These are phyloP conservation scores for Paramyrothecium roridum DNA, from an alignment of 2,329 filamentous ascomycete species.

Conservation along the genomic window DNA sequence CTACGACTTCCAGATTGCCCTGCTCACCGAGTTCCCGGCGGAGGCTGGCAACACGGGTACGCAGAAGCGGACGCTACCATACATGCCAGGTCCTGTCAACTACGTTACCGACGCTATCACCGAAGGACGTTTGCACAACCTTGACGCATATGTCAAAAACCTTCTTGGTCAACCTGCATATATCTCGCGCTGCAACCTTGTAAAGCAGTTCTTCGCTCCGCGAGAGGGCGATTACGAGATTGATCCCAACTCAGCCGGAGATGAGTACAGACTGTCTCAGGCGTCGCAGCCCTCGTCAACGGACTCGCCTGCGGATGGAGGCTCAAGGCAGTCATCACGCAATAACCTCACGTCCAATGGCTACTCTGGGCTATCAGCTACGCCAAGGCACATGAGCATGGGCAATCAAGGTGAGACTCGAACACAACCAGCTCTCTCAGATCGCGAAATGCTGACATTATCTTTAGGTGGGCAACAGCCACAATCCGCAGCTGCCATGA, in stretches of 20 bases:
- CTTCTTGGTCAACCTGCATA: slow-evolving; percentile 78
- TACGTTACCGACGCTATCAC: slow-evolving; percentile 98
- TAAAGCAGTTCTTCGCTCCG: slow-evolving; percentile 87
- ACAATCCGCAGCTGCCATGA: slow-evolving; percentile 60
- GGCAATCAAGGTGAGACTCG: slow-evolving; percentile 15
- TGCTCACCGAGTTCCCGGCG: slow-evolving; percentile 86
- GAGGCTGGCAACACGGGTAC: slow-evolving; percentile 85
- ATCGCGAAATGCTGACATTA: slow-evolving; percentile 21
- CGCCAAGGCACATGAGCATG: slow-evolving; percentile 40
- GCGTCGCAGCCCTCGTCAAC: slow-evolving; percentile 65
- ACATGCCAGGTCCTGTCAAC: slow-evolving; percentile 97
- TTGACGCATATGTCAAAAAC: slow-evolving; percentile 95
- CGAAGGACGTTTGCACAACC: slow-evolving; percentile 84
- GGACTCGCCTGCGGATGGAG: slow-evolving; percentile 56
- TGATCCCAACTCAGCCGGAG: slow-evolving; percentile 68
- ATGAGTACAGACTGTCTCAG: slow-evolving; percentile 74
- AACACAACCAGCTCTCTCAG: slow-evolving; percentile 44
- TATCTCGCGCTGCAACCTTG: slow-evolving; percentile 79
- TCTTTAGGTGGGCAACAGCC: slow-evolving; percentile 12
- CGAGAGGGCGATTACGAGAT: slow-evolving; percentile 92
- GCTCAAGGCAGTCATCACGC: slow-evolving; percentile 63
- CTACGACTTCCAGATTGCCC: slow-evolving; percentile 95
- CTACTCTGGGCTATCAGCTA: slow-evolving; percentile 51
- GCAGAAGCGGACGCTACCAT: slow-evolving; percentile 80
- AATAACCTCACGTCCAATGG: slow-evolving; percentile 58